A percentile compares a stretch with the other conserved stretches of the same genome.
Evolutionary conservation across 2,329 filamentous ascomycete species (phyloP).

Genomic region (Hymenoscyphus scutula): DNA sequence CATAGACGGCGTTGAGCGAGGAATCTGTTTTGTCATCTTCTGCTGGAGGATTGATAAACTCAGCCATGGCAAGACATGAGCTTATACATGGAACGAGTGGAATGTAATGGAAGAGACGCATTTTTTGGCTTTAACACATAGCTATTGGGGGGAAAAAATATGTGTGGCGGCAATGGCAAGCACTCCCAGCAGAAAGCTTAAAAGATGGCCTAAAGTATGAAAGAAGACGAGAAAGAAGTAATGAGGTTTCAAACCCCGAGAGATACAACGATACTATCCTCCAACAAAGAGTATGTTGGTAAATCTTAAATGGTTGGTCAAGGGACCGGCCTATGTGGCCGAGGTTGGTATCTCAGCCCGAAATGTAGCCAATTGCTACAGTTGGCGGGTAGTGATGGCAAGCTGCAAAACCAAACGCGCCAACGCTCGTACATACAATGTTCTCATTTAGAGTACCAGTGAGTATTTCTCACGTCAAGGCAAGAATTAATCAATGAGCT

Average conservation of each 20-base stretch:
- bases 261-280: neutral
- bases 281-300: neutral
- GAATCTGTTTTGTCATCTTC: neutral
- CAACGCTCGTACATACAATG: no score
- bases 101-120: neutral
- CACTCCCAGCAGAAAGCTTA: no score
- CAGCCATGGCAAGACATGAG: neutral
- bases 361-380: neutral
- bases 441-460: no score
- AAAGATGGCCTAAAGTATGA: no score
- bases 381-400: neutral
- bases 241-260: neutral
- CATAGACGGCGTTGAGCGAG: neutral
- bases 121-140: neutral
- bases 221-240: neutral
- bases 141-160: neutral
- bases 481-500: no score
- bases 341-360: neutral
- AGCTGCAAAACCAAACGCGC: neutral
- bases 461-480: no score
- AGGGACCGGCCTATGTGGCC: no score
- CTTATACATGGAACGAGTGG: neutral
- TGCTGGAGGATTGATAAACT: constrained; percentile 12
- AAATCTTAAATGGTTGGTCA: neutral
- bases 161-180: neutral